Evolutionary conservation across 2,329 filamentous ascomycete species (phyloP).

Genomic region (Cucurbitaria berberidis): DNA sequence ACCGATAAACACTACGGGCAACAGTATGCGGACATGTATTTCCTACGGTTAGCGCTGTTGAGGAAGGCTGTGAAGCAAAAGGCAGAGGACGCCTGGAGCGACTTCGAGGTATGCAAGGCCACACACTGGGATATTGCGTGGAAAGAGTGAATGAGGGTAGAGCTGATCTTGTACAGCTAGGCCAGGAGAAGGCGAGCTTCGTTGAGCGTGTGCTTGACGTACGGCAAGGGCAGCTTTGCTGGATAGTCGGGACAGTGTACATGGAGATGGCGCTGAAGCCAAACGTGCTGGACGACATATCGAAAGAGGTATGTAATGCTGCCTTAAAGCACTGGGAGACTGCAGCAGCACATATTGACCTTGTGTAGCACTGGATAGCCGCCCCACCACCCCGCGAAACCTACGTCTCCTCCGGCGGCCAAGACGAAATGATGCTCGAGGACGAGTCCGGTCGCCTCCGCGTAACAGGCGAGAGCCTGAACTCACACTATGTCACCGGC

Average conservation of each 20-base stretch:
- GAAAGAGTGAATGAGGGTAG: neutral
- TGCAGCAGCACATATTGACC: conserved; percentile 10
- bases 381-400: conserved; percentile 78
- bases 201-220: conserved; percentile 94
- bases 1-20: conserved; percentile 78
- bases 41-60: conserved; percentile 83
- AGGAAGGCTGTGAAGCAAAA: conserved; percentile 81
- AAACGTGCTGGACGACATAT: conserved; percentile 92
- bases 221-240: conserved; percentile 92
- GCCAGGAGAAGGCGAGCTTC: conserved; percentile 73
- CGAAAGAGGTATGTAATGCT: conserved; percentile 72
- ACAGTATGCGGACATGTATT: conserved; percentile 98
- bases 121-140: neutral
- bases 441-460: conserved; percentile 91
- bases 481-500: conserved; percentile 80
- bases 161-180: conserved; percentile 57
- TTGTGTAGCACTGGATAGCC: conserved; percentile 78
- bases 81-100: conserved; percentile 77
- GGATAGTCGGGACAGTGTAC: conserved; percentile 92
- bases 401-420: conserved; percentile 69
- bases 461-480: conserved; percentile 74
- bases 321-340: neutral
- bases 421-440: conserved; percentile 83
- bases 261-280: conserved; percentile 98
- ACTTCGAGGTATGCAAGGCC: conserved; percentile 61